A percentile compares a stretch with the other conserved stretches of the same genome.
Conservation (phyloP, 768 basidiomycete species). For the Ramaria rubella region DNA sequence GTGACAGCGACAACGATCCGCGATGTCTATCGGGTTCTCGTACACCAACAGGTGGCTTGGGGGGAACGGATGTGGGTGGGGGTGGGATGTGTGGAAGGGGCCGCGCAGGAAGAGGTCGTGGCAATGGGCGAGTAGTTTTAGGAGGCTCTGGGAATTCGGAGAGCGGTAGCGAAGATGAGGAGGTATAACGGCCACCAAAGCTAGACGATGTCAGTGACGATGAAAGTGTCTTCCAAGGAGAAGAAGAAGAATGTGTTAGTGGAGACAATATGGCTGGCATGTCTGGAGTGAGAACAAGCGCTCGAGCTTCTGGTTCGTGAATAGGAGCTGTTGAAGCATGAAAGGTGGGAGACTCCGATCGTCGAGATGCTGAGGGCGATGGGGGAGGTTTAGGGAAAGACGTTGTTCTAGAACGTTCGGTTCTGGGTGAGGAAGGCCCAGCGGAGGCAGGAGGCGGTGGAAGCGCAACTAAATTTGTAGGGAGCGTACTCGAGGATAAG, state of each 20-base stretch:
- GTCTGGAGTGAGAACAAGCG: background rate
- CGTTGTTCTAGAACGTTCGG: background rate
- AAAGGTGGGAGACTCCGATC: background rate
- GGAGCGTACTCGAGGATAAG: background rate
- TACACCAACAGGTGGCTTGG: background rate
- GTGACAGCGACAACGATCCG: background rate
- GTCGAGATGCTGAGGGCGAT: background rate
- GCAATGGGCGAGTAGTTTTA: background rate
- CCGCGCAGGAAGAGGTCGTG: background rate
- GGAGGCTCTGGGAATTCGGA: background rate
- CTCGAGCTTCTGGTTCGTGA: background rate
- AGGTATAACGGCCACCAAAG: background rate
- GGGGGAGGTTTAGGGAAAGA: background rate
- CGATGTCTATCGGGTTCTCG: no score
- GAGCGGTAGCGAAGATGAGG: constrained; percentile 1
- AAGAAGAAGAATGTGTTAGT: background rate
- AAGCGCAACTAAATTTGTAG: background rate
- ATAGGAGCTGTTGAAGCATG: background rate
- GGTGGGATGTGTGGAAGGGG: background rate
- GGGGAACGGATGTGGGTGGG: background rate
- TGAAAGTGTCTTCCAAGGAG: background rate
- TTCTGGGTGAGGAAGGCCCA: background rate
- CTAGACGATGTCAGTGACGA: background rate
- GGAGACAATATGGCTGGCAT: background rate
- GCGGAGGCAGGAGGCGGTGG: background rate